phyloP scores from a whole-genome alignment of 2,329 filamentous ascomycete species.

The Penicillium sp. region DNA sequence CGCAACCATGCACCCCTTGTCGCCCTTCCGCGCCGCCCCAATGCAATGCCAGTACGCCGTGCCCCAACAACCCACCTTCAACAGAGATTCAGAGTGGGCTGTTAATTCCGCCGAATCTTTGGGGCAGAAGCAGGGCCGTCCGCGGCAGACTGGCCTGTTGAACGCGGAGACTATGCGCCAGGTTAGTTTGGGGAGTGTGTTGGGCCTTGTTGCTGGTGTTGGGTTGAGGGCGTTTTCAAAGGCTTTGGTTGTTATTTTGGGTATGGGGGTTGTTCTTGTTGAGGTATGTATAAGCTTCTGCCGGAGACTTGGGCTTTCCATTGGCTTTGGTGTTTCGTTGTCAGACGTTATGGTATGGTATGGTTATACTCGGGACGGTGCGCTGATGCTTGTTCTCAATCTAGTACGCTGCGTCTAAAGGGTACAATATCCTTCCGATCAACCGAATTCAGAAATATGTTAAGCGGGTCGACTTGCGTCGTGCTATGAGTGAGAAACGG shows the following conservation, averaged over 20 bases:
- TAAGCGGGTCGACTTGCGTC: conserved; percentile 34
- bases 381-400: background rate
- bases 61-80: conserved; percentile 6
- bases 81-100: conserved; percentile 19
- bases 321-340: background rate
- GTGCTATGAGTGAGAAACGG: conserved; percentile 32
- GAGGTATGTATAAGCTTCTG: conserved; percentile 30
- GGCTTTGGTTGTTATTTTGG: conserved; percentile 37
- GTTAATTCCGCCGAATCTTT: conserved; percentile 18
- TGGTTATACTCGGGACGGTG: background rate
- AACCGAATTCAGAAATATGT: conserved; percentile 36
- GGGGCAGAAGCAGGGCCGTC: conserved; percentile 22
- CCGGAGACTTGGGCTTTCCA: background rate
- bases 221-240: conserved; percentile 39
- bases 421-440: conserved; percentile 39
- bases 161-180: conserved; percentile 35
- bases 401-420: conserved; percentile 41
- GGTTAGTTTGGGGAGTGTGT: conserved; percentile 39
- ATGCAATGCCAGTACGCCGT: conserved; percentile 34
- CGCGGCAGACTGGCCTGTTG: conserved; percentile 18
- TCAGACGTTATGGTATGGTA: background rate
- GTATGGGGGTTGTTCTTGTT: conserved; percentile 37
- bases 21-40: conserved; percentile 28
- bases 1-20: conserved; percentile 26
- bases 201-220: conserved; percentile 38